Evolutionary conservation across 805 yeast genomes (phyloP), one percentile per base, ranked within the genome.

Genomic region (Yarrowia deformans): DNA sequence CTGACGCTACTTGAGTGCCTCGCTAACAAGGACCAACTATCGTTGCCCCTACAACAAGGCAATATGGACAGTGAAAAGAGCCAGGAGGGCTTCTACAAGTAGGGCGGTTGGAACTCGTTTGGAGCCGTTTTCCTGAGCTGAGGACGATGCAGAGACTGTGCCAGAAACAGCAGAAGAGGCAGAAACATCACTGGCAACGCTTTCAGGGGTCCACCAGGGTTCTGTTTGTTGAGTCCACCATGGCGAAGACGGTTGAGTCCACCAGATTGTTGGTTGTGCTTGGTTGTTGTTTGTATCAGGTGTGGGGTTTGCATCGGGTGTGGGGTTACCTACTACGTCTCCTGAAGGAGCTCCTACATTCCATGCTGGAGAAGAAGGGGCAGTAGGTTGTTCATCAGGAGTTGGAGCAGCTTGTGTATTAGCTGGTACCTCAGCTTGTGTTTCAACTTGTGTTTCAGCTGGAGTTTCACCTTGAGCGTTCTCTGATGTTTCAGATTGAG

Each of bases 191-290:
- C 19, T 10, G 10, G 7, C 23, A 16, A 54, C 35, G 8, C n/a
- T n/a, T 10, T 40, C 63, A 10, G 63, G 63, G n/a, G 63, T 56
- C 63, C 63, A 56, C 63, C 63, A 56, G 1, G 63, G 63, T 40
- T 35, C 10, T 0, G 63, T 40, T 29, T 56, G 63, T 29, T 56
- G 63, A 3, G 63, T 56, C 63, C 63, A 56, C 63, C 63, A 56
- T 0, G 63, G 63, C 1, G 63, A 56, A 0, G 63, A 56, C 0
- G 63, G 48, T 14, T 56, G 63, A 14, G 63, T 40, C 63, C 63
- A 56, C 63, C 63, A 56, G 48, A 56, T 29, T 16, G 63, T 56
- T 6, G 12, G 63, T 8, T 9, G 12, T 18, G 40, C 29, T 23
- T 23, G 2, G 3, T 23, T 4, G 3, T 23, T 23, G 29, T 23